A percentile compares a stretch with the other conserved stretches of the same genome.
Conservation (phyloP, 106 monocot genomes). For the Cymbidium sinense region DNA sequence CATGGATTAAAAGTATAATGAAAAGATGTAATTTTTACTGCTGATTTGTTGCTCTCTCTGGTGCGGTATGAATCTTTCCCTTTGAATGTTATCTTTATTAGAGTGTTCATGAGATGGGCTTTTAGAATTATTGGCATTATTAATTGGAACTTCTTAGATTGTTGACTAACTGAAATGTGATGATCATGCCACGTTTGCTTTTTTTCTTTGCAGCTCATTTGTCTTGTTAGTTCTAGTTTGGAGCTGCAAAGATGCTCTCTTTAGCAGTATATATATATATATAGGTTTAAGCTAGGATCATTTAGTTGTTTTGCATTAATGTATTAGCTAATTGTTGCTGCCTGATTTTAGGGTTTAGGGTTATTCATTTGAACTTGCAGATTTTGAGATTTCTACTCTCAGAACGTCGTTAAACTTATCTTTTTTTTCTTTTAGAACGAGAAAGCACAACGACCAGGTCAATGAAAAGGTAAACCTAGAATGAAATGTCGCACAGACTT, state of each 20-base stretch:
- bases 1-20: neutral
- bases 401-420: too few relatives aligned
- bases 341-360: too few relatives aligned
- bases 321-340: too few relatives aligned
- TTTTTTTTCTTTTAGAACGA: too few relatives aligned
- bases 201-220: neutral
- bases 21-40: neutral
- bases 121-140: neutral
- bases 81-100: neutral
- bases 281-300: too few relatives aligned
- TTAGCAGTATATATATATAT: neutral
- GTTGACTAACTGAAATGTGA: neutral
- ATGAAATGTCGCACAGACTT: too few relatives aligned
- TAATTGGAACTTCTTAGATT: neutral
- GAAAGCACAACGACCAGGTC: too few relatives aligned
- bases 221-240: neutral
- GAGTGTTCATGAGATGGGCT: neutral
- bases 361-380: too few relatives aligned
- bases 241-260: neutral
- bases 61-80: neutral
- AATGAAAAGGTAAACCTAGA: too few relatives aligned
- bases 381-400: too few relatives aligned
- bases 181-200: neutral
- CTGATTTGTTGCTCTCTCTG: neutral
- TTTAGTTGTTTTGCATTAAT: too few relatives aligned